Conservation (phyloP, 2,329 filamentous ascomycete genomes). For the Tolypocladium album region DNA sequence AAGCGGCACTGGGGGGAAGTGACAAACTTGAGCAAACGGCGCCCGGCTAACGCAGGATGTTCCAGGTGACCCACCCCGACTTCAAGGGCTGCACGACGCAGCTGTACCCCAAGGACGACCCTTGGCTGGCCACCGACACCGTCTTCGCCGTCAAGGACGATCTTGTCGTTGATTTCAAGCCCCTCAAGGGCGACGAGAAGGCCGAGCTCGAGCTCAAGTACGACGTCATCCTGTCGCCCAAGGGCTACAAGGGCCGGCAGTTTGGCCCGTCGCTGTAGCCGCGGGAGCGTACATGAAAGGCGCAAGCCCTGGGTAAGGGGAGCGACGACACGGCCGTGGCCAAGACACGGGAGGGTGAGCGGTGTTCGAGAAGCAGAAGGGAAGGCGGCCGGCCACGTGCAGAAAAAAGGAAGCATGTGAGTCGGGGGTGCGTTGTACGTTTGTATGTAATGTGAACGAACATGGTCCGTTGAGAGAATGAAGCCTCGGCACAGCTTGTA, state of each 20-base stretch:
- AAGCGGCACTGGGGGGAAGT: not conserved
- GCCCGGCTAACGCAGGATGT: not conserved
- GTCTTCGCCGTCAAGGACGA: slow-evolving; percentile 45
- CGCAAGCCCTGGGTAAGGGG: not conserved
- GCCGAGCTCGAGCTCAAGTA: slow-evolving; percentile 28
- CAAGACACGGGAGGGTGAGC: not conserved
- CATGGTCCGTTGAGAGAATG: not conserved
- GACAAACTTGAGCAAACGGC: not conserved
- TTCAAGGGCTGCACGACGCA: slow-evolving; percentile 67
- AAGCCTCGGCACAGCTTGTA: not conserved
- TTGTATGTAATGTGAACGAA: too few relatives aligned
- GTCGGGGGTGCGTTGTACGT: not conserved
- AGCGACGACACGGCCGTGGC: not conserved
- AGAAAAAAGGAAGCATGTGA: not conserved
- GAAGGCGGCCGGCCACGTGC: not conserved
- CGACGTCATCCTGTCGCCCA: slow-evolving; percentile 31
- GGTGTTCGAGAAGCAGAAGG: not conserved
- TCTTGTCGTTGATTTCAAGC: slow-evolving; percentile 38
- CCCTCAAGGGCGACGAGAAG: slow-evolving; percentile 25
- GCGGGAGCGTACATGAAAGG: not conserved
- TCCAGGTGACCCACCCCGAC: slow-evolving; percentile 42
- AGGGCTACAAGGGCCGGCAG: slow-evolving; percentile 28
- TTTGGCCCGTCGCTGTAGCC: not conserved
- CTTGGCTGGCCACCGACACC: slow-evolving; percentile 42
- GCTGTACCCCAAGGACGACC: slow-evolving; percentile 60